These are phyloP conservation scores for Solanum virginianum DNA, from an alignment of 257 asterid genomes.

Conservation along the genomic window DNA sequence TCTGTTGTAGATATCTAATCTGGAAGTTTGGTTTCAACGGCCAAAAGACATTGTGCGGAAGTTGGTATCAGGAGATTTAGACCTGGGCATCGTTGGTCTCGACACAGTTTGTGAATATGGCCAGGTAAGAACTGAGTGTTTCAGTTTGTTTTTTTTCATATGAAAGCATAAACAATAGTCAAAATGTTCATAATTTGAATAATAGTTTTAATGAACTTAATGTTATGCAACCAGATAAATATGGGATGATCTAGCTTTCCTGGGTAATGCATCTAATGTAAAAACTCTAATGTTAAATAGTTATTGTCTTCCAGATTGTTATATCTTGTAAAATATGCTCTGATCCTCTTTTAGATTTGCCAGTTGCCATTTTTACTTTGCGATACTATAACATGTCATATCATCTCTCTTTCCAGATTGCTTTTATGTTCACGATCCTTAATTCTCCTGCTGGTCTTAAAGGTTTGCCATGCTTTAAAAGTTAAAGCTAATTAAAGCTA, in stretches of 20 bases:
- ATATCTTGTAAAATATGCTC: background rate
- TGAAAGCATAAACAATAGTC: background rate
- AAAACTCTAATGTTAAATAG: background rate
- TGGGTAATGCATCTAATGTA: background rate
- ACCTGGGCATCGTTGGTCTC: conserved; percentile 95
- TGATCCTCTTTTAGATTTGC: background rate
- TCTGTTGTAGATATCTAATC: conserved; percentile 50
- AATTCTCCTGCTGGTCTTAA: background rate
- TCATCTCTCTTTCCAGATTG: background rate
- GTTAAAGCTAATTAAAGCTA: background rate
- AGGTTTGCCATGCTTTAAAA: background rate
- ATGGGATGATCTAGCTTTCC: background rate
- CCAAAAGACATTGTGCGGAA: conserved; percentile 94
- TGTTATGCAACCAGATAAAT: background rate
- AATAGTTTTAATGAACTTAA: background rate
- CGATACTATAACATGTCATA: background rate
- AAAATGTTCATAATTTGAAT: background rate
- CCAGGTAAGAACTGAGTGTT: conserved; percentile 36
- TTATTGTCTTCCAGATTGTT: background rate
- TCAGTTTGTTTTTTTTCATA: background rate
- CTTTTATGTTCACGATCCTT: background rate
- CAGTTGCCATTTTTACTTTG: background rate
- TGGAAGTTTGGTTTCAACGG: conserved; percentile 98
- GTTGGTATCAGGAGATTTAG: conserved; percentile 87
- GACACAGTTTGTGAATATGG: conserved; percentile 76